Percentiles rank a stretch among this genome's conserved stretches.
These are phyloP conservation scores for Podila minutissima DNA, from an alignment of 192 early-diverging fungal species.

Conservation along the genomic window DNA sequence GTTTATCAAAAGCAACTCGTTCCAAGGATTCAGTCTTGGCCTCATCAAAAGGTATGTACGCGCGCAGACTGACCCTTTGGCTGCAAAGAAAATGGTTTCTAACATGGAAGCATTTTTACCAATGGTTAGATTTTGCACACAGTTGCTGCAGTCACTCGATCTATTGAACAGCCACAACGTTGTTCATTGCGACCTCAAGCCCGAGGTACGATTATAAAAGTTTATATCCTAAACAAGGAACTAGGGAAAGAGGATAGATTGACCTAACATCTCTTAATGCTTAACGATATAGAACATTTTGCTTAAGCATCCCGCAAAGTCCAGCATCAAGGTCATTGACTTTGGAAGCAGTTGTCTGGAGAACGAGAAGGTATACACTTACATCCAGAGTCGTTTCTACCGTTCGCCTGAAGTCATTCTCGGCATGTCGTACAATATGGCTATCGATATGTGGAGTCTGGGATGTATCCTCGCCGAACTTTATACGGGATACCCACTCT, in stretches of 20 bases:
- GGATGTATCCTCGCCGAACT: conserved; percentile 95
- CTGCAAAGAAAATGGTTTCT: background rate
- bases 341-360: conserved; percentile 96
- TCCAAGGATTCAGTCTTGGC: conserved; percentile 82
- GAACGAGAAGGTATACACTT: conserved; percentile 93
- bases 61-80: no score
- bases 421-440: conserved; percentile 84
- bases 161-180: conserved; percentile 77
- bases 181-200: conserved; percentile 96
- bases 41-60: conserved; percentile 66
- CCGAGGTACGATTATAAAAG: conserved; percentile 70
- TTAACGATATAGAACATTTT: conserved; percentile 72
- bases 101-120: conserved; percentile 15
- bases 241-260: background rate
- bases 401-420: conserved; percentile 96
- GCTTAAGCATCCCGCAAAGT: conserved; percentile 71
- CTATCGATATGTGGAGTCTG: conserved; percentile 97
- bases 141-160: conserved; percentile 83
- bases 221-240: conserved; percentile 6
- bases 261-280: background rate
- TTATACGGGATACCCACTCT: conserved; percentile 85
- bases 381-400: conserved; percentile 96
- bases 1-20: conserved; percentile 90
- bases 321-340: conserved; percentile 95
- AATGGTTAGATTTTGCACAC: conserved; percentile 70